Evolutionary conservation across 2,329 filamentous ascomycete species (phyloP).

Genomic region (Dactylonectria estremocensis): DNA sequence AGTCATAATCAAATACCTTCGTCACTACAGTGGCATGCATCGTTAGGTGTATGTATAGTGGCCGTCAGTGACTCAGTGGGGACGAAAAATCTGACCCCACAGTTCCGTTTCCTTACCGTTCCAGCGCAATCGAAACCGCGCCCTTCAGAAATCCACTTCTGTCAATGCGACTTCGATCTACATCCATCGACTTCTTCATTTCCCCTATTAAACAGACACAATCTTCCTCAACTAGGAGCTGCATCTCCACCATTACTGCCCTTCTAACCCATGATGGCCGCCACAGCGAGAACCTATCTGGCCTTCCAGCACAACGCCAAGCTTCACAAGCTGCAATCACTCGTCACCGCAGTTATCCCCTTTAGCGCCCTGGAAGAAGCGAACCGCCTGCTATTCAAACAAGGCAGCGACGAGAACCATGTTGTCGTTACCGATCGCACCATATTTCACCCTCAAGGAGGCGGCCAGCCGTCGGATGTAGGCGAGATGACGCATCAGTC

Average conservation of each 20-base stretch:
- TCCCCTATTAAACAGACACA: neutral
- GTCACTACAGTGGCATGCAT: too few species aligned
- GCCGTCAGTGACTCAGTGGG: neutral
- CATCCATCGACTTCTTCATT: neutral
- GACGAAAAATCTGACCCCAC: neutral
- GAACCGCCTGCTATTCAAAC: slow-evolving; percentile 72
- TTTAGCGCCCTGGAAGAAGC: slow-evolving; percentile 65
- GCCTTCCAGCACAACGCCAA: slow-evolving; percentile 62
- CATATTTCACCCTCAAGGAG: slow-evolving; percentile 84
- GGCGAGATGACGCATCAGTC: slow-evolving; percentile 65
- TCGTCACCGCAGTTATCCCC: slow-evolving; percentile 63
- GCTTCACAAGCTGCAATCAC: slow-evolving; percentile 60
- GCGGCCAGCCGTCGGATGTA: slow-evolving; percentile 79
- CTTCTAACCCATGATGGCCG: slow-evolving; percentile 37
- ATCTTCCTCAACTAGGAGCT: neutral
- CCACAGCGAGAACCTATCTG: slow-evolving; percentile 48
- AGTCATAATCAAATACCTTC: too few species aligned
- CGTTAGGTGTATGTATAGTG: too few species aligned
- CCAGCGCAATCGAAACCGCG: neutral
- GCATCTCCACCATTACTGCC: neutral
- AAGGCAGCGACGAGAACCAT: slow-evolving; percentile 64
- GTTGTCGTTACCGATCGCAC: slow-evolving; percentile 75
- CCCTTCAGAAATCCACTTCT: neutral
- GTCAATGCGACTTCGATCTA: neutral
- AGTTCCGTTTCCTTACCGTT: neutral